phyloP scores from a whole-genome alignment of 129 eudicot species.

The Scalesia atractyloides region DNA sequence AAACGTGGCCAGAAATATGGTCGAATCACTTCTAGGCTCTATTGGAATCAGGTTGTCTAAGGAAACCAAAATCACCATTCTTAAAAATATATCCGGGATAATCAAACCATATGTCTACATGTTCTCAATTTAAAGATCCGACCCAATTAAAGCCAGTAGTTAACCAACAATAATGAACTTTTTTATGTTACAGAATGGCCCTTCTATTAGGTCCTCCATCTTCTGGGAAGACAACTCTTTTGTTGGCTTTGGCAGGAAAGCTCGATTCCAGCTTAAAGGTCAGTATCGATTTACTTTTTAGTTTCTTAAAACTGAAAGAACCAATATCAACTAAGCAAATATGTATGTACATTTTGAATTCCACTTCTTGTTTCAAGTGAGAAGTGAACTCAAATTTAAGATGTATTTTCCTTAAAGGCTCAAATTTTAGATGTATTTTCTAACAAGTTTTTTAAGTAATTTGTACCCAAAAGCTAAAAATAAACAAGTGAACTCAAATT shows the following conservation, averaged over 20 bases:
- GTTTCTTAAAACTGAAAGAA: too few species aligned
- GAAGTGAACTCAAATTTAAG: neutral
- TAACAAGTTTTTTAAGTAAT: too few species aligned
- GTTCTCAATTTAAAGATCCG: neutral
- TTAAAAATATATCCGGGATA: conserved; percentile 47
- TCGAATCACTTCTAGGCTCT: conserved; percentile 27
- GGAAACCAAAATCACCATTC: conserved; percentile 42
- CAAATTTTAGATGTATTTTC: neutral
- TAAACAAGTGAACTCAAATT: too few species aligned
- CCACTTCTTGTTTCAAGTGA: neutral
- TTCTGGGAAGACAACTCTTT: conserved; percentile 64
- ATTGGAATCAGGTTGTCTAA: conserved; percentile 41
- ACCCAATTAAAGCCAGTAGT: neutral
- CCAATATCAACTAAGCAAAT: too few species aligned
- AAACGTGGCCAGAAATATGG: conserved; percentile 21
- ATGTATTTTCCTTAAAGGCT: too few species aligned
- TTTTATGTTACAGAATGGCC: conserved; percentile 47
- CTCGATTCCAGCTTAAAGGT: conserved; percentile 47
- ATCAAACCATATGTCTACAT: conserved; percentile 31
- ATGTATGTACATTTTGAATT: too few species aligned
- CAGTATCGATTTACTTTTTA: neutral
- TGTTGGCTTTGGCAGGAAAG: conserved; percentile 50
- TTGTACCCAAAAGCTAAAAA: too few species aligned
- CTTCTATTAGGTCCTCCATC: conserved; percentile 66
- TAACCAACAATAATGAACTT: neutral